phyloP scores from a whole-genome alignment of 139 green algal genomes.

The Tetraselmis chui region DNA sequence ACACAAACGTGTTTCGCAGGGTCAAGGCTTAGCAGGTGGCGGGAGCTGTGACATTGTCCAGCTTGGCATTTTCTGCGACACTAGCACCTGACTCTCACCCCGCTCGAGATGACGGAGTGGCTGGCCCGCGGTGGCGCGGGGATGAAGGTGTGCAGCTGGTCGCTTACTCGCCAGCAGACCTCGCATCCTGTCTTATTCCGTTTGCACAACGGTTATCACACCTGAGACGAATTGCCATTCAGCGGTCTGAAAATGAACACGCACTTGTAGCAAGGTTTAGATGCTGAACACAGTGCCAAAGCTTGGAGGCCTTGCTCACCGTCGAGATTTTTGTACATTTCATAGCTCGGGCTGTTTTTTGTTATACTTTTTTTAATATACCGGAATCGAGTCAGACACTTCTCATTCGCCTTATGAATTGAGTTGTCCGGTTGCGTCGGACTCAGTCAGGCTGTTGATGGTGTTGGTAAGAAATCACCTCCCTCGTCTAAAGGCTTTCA shows the following conservation, averaged over 20 bases:
- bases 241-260: neutral
- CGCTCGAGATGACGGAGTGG: constrained; percentile 78
- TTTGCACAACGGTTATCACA: neutral
- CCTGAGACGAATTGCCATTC: neutral
- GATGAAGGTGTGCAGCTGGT: constrained; percentile 59
- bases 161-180: neutral
- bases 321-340: neutral
- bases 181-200: neutral
- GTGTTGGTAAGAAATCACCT: neutral
- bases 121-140: constrained; percentile 62
- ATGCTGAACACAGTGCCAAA: too few species aligned
- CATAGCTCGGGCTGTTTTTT: too few species aligned
- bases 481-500: too few species aligned
- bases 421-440: neutral
- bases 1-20: too few species aligned
- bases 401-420: neutral
- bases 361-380: too few species aligned
- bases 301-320: neutral
- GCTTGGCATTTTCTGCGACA: too few species aligned
- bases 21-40: too few species aligned
- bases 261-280: too few species aligned
- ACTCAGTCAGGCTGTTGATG: neutral
- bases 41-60: too few species aligned
- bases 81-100: too few species aligned
- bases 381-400: constrained; percentile 3